Conservation (phyloP, 208 protist species). For the Trypanosoma theileri region DNA sequence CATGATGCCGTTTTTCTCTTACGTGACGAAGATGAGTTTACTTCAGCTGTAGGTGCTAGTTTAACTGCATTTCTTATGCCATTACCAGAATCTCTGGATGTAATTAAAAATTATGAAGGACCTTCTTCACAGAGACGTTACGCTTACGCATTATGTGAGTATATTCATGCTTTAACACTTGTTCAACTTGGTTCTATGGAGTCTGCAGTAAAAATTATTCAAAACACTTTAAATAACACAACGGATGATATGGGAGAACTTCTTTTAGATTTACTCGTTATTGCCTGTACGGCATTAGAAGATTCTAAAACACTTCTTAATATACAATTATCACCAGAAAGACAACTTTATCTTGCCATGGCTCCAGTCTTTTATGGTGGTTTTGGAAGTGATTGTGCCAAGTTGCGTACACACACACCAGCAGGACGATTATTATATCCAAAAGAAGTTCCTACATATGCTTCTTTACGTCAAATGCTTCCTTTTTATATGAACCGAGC, state of each 20-base stretch:
- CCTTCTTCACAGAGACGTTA: constrained; percentile 23
- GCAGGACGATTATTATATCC: constrained; percentile 49
- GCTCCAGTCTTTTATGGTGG: constrained; percentile 75
- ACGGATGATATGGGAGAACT: constrained; percentile 31
- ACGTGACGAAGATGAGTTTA: constrained; percentile 23
- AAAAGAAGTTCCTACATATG: constrained; percentile 40
- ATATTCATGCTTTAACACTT: constrained; percentile 71
- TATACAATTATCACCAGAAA: constrained; percentile 46
- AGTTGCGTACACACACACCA: constrained; percentile 16
- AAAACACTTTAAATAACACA: constrained; percentile 19
- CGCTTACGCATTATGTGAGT: constrained; percentile 50
- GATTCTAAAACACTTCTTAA: constrained; percentile 55
- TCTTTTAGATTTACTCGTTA: constrained; percentile 44
- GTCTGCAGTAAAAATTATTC: constrained; percentile 38
- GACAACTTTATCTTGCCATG: constrained; percentile 59
- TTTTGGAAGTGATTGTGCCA: constrained; percentile 19
- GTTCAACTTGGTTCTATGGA: constrained; percentile 67
- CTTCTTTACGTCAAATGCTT: constrained; percentile 55
- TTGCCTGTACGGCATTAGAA: constrained; percentile 57
- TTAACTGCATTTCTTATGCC: constrained; percentile 60
- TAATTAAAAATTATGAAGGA: constrained; percentile 31
- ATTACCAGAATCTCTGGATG: constrained; percentile 39
- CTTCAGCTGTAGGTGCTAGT: constrained; percentile 43
- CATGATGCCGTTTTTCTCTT: constrained; percentile 53
- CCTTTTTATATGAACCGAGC: constrained; percentile 73